These are phyloP conservation scores for Alternaria brassicicola DNA, from an alignment of 2,329 filamentous ascomycete species.

Conservation along the genomic window DNA sequence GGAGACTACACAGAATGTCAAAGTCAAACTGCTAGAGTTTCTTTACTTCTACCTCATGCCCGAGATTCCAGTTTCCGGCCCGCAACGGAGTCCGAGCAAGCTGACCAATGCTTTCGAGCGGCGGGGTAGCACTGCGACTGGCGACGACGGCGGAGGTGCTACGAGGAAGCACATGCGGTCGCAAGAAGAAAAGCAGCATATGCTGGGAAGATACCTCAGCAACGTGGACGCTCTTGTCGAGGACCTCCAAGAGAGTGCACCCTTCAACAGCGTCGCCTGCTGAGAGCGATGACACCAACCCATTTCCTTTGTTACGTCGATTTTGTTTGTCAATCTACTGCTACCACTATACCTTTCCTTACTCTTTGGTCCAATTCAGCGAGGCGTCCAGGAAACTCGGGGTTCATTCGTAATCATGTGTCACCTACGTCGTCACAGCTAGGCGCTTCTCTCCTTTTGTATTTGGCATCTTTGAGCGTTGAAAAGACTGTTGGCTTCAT, in stretches of 20 bases:
- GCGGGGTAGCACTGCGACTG: slow-evolving; percentile 36
- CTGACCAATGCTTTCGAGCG: slow-evolving; percentile 41
- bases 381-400: slow-evolving; percentile 33
- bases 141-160: slow-evolving; percentile 37
- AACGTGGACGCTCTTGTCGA: slow-evolving; percentile 80
- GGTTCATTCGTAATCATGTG: slow-evolving; percentile 18
- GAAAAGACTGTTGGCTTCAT: slow-evolving; percentile 15
- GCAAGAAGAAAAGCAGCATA: slow-evolving; percentile 80
- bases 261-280: slow-evolving; percentile 51
- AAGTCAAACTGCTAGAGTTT: slow-evolving; percentile 95
- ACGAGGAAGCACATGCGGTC: slow-evolving; percentile 56
- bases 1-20: slow-evolving; percentile 83
- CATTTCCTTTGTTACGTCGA: slow-evolving; percentile 19
- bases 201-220: slow-evolving; percentile 79
- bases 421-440: slow-evolving; percentile 19
- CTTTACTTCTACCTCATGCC: slow-evolving; percentile 99
- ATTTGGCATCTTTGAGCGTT: slow-evolving; percentile 12
- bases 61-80: slow-evolving; percentile 65
- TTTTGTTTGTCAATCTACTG: slow-evolving; percentile 18
- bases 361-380: slow-evolving; percentile 23
- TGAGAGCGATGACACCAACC: slow-evolving; percentile 11
- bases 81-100: slow-evolving; percentile 44
- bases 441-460: slow-evolving; percentile 20
- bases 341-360: slow-evolving; percentile 19
- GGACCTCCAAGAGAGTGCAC: slow-evolving; percentile 79